phyloP scores from a whole-genome alignment of 2,329 filamentous ascomycete genomes.

The Aspergillus quadricinctus region DNA sequence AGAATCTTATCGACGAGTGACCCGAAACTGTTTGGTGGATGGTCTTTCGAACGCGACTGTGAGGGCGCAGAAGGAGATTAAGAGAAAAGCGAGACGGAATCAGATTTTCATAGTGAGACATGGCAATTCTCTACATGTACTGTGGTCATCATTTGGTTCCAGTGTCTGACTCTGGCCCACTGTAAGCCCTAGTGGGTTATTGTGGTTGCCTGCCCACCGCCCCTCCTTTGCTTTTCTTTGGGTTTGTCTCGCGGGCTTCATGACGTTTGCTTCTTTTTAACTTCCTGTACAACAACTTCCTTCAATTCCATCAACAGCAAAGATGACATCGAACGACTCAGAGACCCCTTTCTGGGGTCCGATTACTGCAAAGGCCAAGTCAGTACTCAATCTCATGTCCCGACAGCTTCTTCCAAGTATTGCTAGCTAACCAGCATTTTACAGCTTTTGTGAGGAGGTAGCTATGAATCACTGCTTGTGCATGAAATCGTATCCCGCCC shows the following conservation, averaged over 20 bases:
- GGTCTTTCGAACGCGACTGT: too few species aligned
- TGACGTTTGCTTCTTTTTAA: not conserved
- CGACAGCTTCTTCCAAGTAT: not conserved
- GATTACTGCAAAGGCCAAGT: not conserved
- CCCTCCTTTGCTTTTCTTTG: not conserved
- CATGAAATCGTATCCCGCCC: too few species aligned
- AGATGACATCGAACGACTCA: not conserved
- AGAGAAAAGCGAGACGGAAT: too few species aligned
- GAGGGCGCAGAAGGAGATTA: too few species aligned
- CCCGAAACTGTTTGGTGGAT: too few species aligned
- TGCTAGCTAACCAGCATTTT: not conserved
- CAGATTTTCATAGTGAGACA: too few species aligned
- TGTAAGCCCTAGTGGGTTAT: not conserved
- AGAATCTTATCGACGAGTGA: too few species aligned
- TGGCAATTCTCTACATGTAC: not conserved
- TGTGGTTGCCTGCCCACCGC: not conserved
- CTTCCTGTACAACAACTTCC: not conserved
- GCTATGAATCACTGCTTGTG: not conserved
- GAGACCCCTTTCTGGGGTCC: not conserved
- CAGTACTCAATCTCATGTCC: not conserved
- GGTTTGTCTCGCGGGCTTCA: not conserved
- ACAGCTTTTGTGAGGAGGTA: not conserved
- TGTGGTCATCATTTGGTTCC: not conserved
- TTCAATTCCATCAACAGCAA: not conserved
- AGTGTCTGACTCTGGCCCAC: too few species aligned